Conservation (phyloP, 345 rosid species). For the Citrus cavaleriei region DNA sequence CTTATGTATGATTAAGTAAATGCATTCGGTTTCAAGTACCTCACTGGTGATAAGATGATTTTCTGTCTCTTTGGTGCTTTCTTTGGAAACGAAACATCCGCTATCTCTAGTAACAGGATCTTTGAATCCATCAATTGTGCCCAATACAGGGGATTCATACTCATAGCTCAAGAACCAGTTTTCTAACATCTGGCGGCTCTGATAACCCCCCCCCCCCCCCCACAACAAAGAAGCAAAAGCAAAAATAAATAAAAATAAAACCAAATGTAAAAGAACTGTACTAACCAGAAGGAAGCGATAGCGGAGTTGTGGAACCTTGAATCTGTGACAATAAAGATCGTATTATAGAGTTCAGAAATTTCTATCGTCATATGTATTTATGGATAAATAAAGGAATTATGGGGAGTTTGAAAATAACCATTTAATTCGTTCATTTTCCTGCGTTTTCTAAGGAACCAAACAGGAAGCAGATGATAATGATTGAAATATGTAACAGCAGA, state of each 20-base stretch:
- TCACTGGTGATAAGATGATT: slow-evolving; percentile 7
- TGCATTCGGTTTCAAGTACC: slow-evolving; percentile 7
- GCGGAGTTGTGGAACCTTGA: slow-evolving; percentile 10
- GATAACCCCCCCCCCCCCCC: neutral
- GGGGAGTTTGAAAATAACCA: neutral
- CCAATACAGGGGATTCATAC: slow-evolving; percentile 46
- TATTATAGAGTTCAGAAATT: neutral
- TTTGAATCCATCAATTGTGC: slow-evolving; percentile 23
- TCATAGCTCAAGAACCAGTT: slow-evolving; percentile 65
- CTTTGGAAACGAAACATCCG: slow-evolving; percentile 8
- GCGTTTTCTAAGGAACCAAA: neutral
- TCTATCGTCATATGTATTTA: neutral
- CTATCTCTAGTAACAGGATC: slow-evolving; percentile 10
- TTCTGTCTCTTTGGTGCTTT: neutral
- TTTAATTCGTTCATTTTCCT: neutral
- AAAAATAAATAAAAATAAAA: neutral
- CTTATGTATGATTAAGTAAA: neutral
- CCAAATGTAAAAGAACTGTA: neutral
- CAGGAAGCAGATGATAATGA: neutral
- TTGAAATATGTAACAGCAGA: neutral
- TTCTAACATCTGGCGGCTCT: slow-evolving; percentile 62
- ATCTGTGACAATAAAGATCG: slow-evolving; percentile 1
- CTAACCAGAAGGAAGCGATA: slow-evolving; percentile 29
- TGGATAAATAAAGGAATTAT: neutral
- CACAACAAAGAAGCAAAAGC: neutral